Evolutionary conservation across 805 yeast genomes (phyloP).

Genomic region (Schwanniomyces yamadae): DNA sequence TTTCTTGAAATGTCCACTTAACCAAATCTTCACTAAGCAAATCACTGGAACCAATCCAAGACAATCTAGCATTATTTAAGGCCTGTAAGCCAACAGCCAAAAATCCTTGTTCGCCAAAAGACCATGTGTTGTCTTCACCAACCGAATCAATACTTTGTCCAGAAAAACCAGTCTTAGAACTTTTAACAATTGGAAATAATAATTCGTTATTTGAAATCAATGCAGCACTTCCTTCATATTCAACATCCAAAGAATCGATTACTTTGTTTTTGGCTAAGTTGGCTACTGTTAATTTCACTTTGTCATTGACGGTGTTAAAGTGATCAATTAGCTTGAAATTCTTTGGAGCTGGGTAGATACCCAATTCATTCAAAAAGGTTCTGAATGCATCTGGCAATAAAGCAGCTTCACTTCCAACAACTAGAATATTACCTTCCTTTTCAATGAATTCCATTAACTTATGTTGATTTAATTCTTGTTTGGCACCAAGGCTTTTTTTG

Average conservation of each 20-base stretch:
- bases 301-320: slow-evolving; percentile 41
- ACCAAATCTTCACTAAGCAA: slow-evolving; percentile 41
- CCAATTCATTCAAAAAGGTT: slow-evolving; percentile 71
- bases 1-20: slow-evolving; percentile 74
- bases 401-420: slow-evolving; percentile 49
- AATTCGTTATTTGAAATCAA: slow-evolving; percentile 65
- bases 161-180: slow-evolving; percentile 65
- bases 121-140: slow-evolving; percentile 59
- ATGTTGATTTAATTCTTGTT: slow-evolving; percentile 28
- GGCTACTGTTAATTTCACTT: slow-evolving; percentile 29
- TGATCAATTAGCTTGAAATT: slow-evolving; percentile 65
- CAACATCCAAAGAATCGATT: slow-evolving; percentile 10
- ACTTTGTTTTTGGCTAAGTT: slow-evolving; percentile 26
- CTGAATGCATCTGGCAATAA: slow-evolving; percentile 47
- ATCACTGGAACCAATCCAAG: slow-evolving; percentile 75
- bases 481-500: slow-evolving; percentile 32
- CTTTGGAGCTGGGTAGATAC: slow-evolving; percentile 80
- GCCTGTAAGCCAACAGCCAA: slow-evolving; percentile 79
- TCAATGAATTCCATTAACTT: slow-evolving; percentile 58
- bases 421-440: slow-evolving; percentile 73
- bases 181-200: slow-evolving; percentile 67
- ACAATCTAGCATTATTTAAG: slow-evolving; percentile 69
- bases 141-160: slow-evolving; percentile 40
- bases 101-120: slow-evolving; percentile 76
- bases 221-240: slow-evolving; percentile 60